Percentiles rank a stretch among this genome's conserved stretches.
These are phyloP conservation scores for Delphinella strobiligena DNA, from an alignment of 2,329 filamentous ascomycete species.

Conservation along the genomic window DNA sequence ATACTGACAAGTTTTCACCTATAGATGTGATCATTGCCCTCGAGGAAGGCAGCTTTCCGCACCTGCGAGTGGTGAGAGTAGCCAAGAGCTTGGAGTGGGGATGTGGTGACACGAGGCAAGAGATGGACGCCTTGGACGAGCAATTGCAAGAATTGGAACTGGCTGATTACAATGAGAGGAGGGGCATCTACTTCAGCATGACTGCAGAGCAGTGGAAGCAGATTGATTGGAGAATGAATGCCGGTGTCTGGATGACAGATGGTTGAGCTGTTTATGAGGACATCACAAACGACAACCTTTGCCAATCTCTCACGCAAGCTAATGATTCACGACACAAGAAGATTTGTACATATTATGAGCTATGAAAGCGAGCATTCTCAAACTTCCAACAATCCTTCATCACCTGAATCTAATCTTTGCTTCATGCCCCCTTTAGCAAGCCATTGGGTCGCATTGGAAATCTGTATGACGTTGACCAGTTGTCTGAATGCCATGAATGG, in stretches of 20 bases:
- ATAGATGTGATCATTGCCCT: conserved; percentile 30
- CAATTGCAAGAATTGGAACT: conserved; percentile 24
- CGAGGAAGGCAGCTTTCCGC: conserved; percentile 28
- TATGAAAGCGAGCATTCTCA: too few relatives aligned
- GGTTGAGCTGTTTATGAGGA: too few relatives aligned
- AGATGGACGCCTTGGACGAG: conserved; percentile 27
- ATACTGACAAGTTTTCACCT: conserved; percentile 26
- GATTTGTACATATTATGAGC: too few relatives aligned
- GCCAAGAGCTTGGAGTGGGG: conserved; percentile 29
- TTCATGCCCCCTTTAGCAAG: too few relatives aligned
- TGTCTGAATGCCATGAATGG: too few relatives aligned
- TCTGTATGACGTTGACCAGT: too few relatives aligned
- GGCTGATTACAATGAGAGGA: conserved; percentile 24
- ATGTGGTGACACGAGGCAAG: conserved; percentile 18
- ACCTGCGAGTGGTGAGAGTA: conserved; percentile 25
- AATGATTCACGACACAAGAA: too few relatives aligned
- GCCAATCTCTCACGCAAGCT: too few relatives aligned
- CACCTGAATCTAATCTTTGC: too few relatives aligned
- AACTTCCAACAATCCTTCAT: too few relatives aligned
- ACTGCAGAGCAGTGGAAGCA: conserved; percentile 7
- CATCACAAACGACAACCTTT: too few relatives aligned
- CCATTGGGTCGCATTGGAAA: too few relatives aligned
- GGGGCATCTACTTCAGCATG: conserved; percentile 12
- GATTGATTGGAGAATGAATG: conserved; percentile 10
- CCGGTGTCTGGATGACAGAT: conserved; percentile 13